A percentile compares a stretch with the other conserved stretches of the same genome.
These are phyloP conservation scores for Lenzites betulinus DNA, from an alignment of 768 basidiomycete genomes.

Conservation along the genomic window DNA sequence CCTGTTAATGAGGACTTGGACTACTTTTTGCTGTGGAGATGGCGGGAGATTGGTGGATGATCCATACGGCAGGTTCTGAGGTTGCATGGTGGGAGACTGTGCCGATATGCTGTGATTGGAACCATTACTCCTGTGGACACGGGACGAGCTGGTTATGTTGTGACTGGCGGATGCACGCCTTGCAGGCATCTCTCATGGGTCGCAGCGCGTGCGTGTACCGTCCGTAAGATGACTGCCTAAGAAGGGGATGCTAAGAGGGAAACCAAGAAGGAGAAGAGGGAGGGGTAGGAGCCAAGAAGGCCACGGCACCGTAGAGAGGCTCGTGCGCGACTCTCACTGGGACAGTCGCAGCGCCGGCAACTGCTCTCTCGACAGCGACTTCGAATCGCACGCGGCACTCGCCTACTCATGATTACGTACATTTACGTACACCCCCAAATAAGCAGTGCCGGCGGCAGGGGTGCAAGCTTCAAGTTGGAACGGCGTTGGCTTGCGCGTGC, in stretches of 20 bases:
- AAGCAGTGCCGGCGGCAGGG: background rate
- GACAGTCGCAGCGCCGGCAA: background rate
- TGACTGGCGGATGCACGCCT: slow-evolving; percentile 65
- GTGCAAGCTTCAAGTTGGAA: too few relatives aligned
- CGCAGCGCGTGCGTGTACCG: slow-evolving; percentile 24
- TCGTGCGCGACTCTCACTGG: slow-evolving; percentile 2
- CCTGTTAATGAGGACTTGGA: slow-evolving; percentile 77
- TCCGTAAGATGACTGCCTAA: background rate
- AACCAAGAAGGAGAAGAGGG: slow-evolving; percentile 7
- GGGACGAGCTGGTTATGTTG: slow-evolving; percentile 39
- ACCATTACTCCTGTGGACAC: slow-evolving; percentile 64
- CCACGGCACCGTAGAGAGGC: slow-evolving; percentile 4
- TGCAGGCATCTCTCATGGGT: slow-evolving; percentile 43
- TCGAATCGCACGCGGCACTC: slow-evolving; percentile 12
- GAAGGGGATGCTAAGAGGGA: background rate
- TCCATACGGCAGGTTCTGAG: slow-evolving; percentile 35
- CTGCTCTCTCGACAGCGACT: slow-evolving; percentile 4
- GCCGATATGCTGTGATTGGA: slow-evolving; percentile 40
- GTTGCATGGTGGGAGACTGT: slow-evolving; percentile 16
- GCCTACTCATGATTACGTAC: slow-evolving; percentile 16
- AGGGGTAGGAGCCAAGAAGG: slow-evolving; percentile 4
- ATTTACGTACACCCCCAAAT: slow-evolving; percentile 14
- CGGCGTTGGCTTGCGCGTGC: too few relatives aligned
- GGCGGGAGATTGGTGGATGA: slow-evolving; percentile 30
- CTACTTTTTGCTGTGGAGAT: slow-evolving; percentile 80